phyloP scores from a whole-genome alignment of 495 filamentous ascomycete species.

The Darksidea phi region DNA sequence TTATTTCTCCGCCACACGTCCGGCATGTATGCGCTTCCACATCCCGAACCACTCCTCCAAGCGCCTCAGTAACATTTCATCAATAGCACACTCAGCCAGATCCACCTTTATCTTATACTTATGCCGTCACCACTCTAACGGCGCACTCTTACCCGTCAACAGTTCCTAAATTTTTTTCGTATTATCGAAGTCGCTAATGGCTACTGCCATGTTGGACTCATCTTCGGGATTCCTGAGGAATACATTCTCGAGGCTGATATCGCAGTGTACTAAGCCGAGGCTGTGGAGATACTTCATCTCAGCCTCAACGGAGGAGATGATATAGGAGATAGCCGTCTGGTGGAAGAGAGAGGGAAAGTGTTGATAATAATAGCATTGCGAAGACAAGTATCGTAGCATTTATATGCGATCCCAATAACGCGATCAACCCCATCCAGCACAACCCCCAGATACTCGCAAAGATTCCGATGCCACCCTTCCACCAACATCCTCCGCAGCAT shows the following conservation, averaged over 20 bases:
- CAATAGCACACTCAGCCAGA: too few species aligned
- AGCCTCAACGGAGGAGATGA: not conserved
- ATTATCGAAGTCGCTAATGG: constrained; percentile 5
- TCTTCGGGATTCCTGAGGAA: constrained; percentile 1
- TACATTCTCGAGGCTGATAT: constrained; percentile 1
- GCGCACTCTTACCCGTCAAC: too few species aligned
- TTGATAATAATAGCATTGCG: not conserved
- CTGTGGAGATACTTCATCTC: constrained; percentile 1
- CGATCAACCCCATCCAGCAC: not conserved
- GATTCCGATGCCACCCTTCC: too few species aligned
- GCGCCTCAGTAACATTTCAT: too few species aligned
- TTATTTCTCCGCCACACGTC: too few species aligned
- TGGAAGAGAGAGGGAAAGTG: not conserved
- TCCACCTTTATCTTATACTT: too few species aligned
- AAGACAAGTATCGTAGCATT: constrained; percentile 1
- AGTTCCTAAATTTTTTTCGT: too few species aligned
- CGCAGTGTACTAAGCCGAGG: constrained; percentile 15
- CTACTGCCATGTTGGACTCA: not conserved
- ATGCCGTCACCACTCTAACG: too few species aligned
- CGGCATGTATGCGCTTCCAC: too few species aligned
- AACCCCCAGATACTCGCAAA: constrained; percentile 3
- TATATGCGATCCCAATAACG: constrained; percentile 3
- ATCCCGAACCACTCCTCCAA: too few species aligned
- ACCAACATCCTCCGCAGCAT: not conserved
- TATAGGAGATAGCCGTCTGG: too few species aligned